Evolutionary conservation across 805 yeast genomes (phyloP), one percentile per base, ranked within the genome.

Genomic region (Suhomyces canberraensis): DNA sequence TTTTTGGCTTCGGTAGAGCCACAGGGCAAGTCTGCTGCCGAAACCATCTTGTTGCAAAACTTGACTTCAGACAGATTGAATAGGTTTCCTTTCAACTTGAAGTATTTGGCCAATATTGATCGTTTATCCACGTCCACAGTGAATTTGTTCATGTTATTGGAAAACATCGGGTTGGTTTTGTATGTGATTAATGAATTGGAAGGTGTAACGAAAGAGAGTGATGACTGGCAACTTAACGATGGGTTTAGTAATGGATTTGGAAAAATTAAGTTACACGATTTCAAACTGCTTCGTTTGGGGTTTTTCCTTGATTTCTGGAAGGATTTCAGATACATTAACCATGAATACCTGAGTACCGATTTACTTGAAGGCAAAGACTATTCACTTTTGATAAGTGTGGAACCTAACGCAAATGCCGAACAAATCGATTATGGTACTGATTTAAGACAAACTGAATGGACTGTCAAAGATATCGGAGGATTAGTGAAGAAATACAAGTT

Each of bases 241-340:
- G 71, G 71, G 1, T 51, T 35, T 21, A 22, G 44, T 3, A 54
- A 44, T 37, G 32, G 48, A 2, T 41, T 61, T 20, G 73, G 73
- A 1, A 50, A 50, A 28, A 46, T 61, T 4, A 29, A 35, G 8
- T 43, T 59, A 14, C 63, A 67, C 41, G 56, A 62, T 36, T 32
- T 41, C 4, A 34, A 31, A 1, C 25, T 27, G 5, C 45, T 47
- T 4, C 43, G 51, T 31, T 42, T 67, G 17, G 74, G 74, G 0
- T 37, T 66, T 11, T 60, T 58, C 30, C 41, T 64, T n/a, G 51
- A 52, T 7, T 67, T 48, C 36, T 68, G 73, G 73, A 47, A 51
- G 31, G 69, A 63, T 36, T 50, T 39, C 20, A 44, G 66, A 20
- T 50, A 32, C 31, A 42, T 62, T 11, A 54, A 58, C 40, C 59